Evolutionary conservation across 495 filamentous ascomycete genomes (phyloP), one percentile per base, ranked within the genome.

Genomic region (Darksidea phi): DNA sequence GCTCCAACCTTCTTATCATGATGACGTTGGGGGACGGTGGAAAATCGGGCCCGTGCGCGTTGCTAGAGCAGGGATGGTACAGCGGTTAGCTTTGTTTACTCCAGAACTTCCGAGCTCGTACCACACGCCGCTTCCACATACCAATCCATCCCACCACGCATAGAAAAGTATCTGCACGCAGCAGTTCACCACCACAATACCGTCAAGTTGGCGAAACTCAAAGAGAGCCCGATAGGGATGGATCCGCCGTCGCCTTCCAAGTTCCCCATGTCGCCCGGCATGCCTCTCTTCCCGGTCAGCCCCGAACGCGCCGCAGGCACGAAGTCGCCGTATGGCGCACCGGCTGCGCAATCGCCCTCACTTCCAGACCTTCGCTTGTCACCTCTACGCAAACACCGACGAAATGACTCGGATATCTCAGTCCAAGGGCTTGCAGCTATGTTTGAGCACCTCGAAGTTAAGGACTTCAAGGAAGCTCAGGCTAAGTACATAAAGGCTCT

Each of bases 361-460:
- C 52, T 83, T 18, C 77, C 82, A 3, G 76, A 84, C 26, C 63
- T 80, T 28, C 48, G 75, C 25, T 68, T 68, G 15, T 54, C 59
- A 72, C 2, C 77, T 73, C 45, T 70, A 74, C 77, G 72, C 70
- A 54, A 50, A 17, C 75, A 75, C 47, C 76, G 70, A 36, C 17
- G 71, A 71, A 52, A 70, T 52, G 71, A 71, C 54, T 88, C 88
- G 23, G 90, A 95, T 70, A 89, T 88, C 25, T 88, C 92, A 69
- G 90, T 96, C 0, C 88, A 92, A 68, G 85, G 89, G 26, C 94
- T 93, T 73, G 90, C 95, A 66, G 86, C 84, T 24, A 89, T 86
- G 61, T 87, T 95, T 68, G 92, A 95, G 75, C 82, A 79, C 48
- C 75, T 96, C 36, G 71, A 73, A 41, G 66, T 76, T 54, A 66